Base-by-base conservation (phyloP, 208 protist species). In the Herpetomonas muscarum region DNA sequence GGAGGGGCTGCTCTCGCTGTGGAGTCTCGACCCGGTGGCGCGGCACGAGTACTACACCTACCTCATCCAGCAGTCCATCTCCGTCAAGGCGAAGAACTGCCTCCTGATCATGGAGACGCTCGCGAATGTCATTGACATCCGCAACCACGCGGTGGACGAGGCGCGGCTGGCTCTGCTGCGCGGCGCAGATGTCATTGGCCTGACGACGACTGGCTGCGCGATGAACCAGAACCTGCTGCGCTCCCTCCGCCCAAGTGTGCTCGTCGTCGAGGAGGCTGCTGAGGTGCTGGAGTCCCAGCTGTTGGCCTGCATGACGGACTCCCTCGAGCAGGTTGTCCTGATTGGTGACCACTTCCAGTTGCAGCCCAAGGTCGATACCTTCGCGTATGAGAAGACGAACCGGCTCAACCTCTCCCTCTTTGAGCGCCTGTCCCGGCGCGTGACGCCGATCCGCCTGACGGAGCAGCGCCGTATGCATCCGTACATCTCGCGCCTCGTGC, bases 231-330 rank as follows among this genome's bases (percentile, higher is more conserved):
- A 86, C 44, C 56, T 97, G n/a, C 54, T 98, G 30, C 75, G 83
- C 28, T 86, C 77, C 0, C 69, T 97, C 7, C 67, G 74, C 1
- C 79, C 92, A 29, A 90, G 77, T 42, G 86, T 98, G 39, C 59
- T 98, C 29, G 69, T 98, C 17, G 86, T 97, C 25, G 94, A 98
- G 67, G 94, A 98, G 67, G 93, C 94, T 7, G 92, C 89, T 2
- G 94, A 98, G 63, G 87, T 98, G 31, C 71, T 97, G 5, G 92
- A 98, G 67, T 86, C 81, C 24, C 94, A 97, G 61, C 56, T 97
- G 31, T 64, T 98, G 25, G 86, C 91, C 37, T 93, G 87, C 58
- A 87, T 98, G 75, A 92, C 86, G 41, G 81, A 94, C 62, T 95
- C 88, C 2, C 67, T 97, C 29, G 64, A 87, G 66, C 92, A 97